These are phyloP conservation scores for Hypoxylon trugodes DNA, from an alignment of 495 filamentous ascomycete species.

Conservation along the genomic window DNA sequence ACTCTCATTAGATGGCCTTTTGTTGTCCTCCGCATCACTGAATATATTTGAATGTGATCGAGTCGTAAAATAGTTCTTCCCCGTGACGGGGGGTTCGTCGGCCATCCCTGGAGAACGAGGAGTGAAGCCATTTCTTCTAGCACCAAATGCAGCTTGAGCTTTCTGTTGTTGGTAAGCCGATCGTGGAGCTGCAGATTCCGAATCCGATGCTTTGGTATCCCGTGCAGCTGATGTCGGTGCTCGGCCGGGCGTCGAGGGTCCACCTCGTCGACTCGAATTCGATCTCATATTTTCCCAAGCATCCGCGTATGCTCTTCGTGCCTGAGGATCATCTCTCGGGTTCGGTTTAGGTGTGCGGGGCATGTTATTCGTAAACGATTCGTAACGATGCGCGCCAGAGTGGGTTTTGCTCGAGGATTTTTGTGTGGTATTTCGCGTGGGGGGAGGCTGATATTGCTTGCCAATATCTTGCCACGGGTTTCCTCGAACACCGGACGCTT, in stretches of 20 bases:
- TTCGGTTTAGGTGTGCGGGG: conserved; percentile 50
- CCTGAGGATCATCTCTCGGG: conserved; percentile 38
- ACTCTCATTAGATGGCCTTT: conserved; percentile 29
- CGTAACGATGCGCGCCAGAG: conserved; percentile 67
- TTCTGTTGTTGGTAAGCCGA: conserved; percentile 55
- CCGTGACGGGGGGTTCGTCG: conserved; percentile 55
- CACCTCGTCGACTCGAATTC: conserved; percentile 24
- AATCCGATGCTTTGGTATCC: conserved; percentile 20
- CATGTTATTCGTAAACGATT: conserved; percentile 53
- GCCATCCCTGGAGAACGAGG: conserved; percentile 50
- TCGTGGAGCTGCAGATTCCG: conserved; percentile 38
- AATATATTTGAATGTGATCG: conserved; percentile 44
- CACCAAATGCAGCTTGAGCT: conserved; percentile 55
- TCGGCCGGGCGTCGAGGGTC: conserved; percentile 32
- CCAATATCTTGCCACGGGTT: conserved; percentile 61
- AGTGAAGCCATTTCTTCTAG: conserved; percentile 45
- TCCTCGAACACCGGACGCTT: conserved; percentile 56
- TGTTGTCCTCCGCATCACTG: conserved; percentile 46
- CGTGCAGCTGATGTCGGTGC: conserved; percentile 40
- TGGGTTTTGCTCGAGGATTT: conserved; percentile 47
- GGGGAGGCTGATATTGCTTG: conserved; percentile 56
- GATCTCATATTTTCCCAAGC: conserved; percentile 44
- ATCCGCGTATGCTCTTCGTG: conserved; percentile 35
- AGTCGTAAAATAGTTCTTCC: conserved; percentile 54
- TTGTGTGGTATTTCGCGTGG: conserved; percentile 50